Base-by-base conservation (phyloP, 1,139 yeast genomes). In the Pichia sp. region DNA sequence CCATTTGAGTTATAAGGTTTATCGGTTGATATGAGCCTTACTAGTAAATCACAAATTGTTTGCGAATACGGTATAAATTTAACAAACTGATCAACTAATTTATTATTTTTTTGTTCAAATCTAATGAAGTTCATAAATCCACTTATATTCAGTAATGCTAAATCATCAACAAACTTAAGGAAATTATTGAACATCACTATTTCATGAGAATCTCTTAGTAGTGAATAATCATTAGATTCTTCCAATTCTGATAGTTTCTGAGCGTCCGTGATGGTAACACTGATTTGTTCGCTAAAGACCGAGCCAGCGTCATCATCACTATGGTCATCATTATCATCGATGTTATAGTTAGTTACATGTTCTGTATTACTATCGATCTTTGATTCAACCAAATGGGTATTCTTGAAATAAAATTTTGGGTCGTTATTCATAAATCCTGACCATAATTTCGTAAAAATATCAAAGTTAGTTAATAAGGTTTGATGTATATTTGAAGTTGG, bases 91-190 rank as follows among this genome's bases (percentile, higher is more conserved):
- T 73, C 73, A 35, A 84, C 84, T 51, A 86, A 70, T 74, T 81
- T 51, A 72, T 71, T 56, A 75, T 77, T 36, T 23, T 52, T 53
- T 46, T 64, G 68, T 39, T 63, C 65, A 47, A 58, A 61, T 43
- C 64, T 55, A 16, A 86, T 76, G 60, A 82, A 85, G 38, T 80
- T 76, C 60, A 85, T 76, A 78, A 85, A 77, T 55, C 82, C 88
- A 54, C 83, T 85, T 53, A 88, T 80, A 67, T 90, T 90, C 77
- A 85, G 82, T 60, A 87, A 92, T 46, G 94, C 72, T 55, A 94
- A 71, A 59, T 89, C 90, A 63, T 92, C 98, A 69, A 87, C 85
- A 53, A 92, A 83, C 64, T 89, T 90, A 76, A 94, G 84, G 67
- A 94, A 89, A 65, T 84, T 85, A 88, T 84, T 47, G 88, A 87